A percentile compares a stretch with the other conserved stretches of the same genome.
Evolutionary conservation across 2,329 filamentous ascomycete species (phyloP).

Genomic region (Pseudomassariella vexata): DNA sequence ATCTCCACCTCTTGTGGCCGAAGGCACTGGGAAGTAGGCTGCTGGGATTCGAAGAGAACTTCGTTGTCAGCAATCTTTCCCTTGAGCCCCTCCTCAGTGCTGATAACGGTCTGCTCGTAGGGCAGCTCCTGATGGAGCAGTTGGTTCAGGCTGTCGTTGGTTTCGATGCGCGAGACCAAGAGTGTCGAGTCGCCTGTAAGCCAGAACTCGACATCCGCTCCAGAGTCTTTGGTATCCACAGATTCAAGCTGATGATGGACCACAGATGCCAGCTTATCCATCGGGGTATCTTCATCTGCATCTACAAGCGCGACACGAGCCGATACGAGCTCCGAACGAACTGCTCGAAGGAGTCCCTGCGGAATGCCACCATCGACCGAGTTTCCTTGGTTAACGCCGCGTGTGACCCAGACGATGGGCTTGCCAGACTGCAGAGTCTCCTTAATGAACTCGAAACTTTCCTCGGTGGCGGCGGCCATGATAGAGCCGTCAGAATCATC

Average conservation of each 20-base stretch:
- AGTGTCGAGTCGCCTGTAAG: slow-evolving; percentile 3
- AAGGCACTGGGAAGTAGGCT: background rate
- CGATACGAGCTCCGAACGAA: slow-evolving; percentile 1
- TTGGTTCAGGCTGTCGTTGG: slow-evolving; percentile 4
- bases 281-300: slow-evolving; percentile 1
- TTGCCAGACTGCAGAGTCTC: slow-evolving; percentile 1
- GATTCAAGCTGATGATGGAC: slow-evolving; percentile 1
- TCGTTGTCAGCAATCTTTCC: slow-evolving; percentile 4
- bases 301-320: slow-evolving; percentile 2
- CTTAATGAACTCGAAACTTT: background rate
- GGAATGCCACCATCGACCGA: slow-evolving; percentile 2
- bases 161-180: slow-evolving; percentile 4
- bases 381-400: slow-evolving; percentile 3
- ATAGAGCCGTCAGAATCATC: slow-evolving; percentile 3
- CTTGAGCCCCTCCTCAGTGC: slow-evolving; percentile 1
- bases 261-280: background rate
- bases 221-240: background rate
- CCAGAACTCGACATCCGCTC: slow-evolving; percentile 4
- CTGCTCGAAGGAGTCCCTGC: slow-evolving; percentile 6
- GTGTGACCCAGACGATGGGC: slow-evolving; percentile 5
- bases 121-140: background rate
- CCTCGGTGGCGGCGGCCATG: background rate
- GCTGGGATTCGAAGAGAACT: slow-evolving; percentile 1
- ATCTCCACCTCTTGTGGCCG: slow-evolving; percentile 1
- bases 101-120: background rate